Conservation (phyloP, 2,329 filamentous ascomycete genomes). For the Purpureocillium takamizusanense region DNA sequence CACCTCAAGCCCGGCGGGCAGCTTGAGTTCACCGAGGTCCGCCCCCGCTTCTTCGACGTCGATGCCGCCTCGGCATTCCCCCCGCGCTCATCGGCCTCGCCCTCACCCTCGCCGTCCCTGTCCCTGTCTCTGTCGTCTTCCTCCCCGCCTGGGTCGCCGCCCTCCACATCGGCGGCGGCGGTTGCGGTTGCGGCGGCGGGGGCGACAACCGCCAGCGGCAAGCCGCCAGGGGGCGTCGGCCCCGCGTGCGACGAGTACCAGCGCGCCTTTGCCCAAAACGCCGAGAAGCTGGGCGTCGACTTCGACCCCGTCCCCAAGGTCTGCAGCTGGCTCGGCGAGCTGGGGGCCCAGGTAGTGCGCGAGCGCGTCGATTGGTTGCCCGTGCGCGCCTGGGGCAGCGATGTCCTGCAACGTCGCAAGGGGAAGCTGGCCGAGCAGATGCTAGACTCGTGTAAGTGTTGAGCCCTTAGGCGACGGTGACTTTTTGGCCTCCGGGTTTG, state of each 20-base stretch:
- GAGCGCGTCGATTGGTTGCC: conserved; percentile 33
- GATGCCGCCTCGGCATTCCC: conserved; percentile 2
- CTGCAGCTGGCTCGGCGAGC: conserved; percentile 21
- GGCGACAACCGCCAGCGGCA: neutral
- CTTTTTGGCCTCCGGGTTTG: no score
- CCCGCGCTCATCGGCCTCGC: no score
- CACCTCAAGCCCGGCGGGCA: conserved; percentile 34
- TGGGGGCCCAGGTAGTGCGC: conserved; percentile 30
- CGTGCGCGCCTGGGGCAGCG: conserved; percentile 27
- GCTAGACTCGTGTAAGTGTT: conserved; percentile 25
- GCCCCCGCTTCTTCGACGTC: conserved; percentile 29
- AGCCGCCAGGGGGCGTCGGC: conserved; percentile 11
- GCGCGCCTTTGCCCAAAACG: conserved; percentile 17
- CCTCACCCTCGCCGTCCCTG: no score
- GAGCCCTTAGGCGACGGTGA: no score
- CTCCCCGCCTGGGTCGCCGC: no score
- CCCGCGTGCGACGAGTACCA: conserved; percentile 24
- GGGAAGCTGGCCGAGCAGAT: conserved; percentile 26
- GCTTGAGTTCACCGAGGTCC: conserved; percentile 34
- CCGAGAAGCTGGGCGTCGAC: conserved; percentile 22
- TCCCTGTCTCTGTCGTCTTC: no score
- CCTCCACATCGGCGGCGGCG: conserved; percentile 7
- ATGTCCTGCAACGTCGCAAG: conserved; percentile 26
- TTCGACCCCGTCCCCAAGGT: conserved; percentile 29
- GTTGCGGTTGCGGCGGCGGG: conserved; percentile 18